Evolutionary conservation across 371 early-diverging fungal genomes (phyloP).

Genomic region (Apophysomyces variabilis): DNA sequence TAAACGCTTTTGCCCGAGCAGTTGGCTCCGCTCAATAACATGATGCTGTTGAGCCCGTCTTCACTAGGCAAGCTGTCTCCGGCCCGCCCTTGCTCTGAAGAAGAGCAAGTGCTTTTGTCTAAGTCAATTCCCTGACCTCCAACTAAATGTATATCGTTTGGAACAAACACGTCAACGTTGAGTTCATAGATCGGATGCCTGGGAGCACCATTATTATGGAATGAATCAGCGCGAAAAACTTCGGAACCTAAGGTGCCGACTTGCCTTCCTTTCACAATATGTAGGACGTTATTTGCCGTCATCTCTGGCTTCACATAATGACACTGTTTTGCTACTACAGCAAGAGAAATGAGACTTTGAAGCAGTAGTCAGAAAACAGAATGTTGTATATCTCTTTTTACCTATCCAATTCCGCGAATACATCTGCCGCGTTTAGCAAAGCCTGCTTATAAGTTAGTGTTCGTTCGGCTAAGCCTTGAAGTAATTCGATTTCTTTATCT

Average conservation of each 20-base stretch:
- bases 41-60: constrained; percentile 36
- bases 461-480: constrained; percentile 65
- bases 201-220: too few relatives aligned
- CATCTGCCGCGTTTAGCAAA: constrained; percentile 42
- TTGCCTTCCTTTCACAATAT: constrained; percentile 69
- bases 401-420: constrained; percentile 77
- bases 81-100: too few relatives aligned
- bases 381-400: constrained; percentile 27
- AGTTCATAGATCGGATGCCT: constrained; percentile 81
- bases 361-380: background rate
- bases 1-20: constrained; percentile 82
- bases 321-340: constrained; percentile 60
- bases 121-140: constrained; percentile 16
- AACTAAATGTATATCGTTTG: constrained; percentile 63
- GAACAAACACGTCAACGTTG: constrained; percentile 64
- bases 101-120: too few relatives aligned
- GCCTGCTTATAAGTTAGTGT: constrained; percentile 41
- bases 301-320: constrained; percentile 64
- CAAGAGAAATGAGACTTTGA: constrained; percentile 63
- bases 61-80: background rate
- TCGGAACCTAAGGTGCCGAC: background rate
- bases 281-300: constrained; percentile 50
- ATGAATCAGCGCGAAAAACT: too few relatives aligned
- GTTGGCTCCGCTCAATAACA: constrained; percentile 79
- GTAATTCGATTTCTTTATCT: constrained; percentile 78